Evolutionary conservation across 176 grass and related monocot species (phyloP).

Genomic region (Aegilops umbellulata): DNA sequence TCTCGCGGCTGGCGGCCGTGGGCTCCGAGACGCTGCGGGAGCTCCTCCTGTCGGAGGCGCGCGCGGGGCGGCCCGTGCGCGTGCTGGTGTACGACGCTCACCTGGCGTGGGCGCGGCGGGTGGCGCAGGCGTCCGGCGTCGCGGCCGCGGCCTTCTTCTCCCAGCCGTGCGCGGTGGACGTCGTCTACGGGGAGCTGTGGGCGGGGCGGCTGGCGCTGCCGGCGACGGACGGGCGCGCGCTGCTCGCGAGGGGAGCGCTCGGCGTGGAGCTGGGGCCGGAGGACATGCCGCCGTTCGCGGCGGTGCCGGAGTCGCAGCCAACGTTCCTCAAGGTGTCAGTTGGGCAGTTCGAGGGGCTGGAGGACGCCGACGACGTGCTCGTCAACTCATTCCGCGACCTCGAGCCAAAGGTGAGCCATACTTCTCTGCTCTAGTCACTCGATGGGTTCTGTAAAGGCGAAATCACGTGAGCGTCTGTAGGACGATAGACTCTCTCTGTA

Average conservation of each 20-base stretch:
- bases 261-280: slow-evolving; percentile 7
- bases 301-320: background rate
- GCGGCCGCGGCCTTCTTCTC: background rate
- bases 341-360: slow-evolving; percentile 18
- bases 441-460: no score
- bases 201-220: slow-evolving; percentile 7
- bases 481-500: no score
- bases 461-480: no score
- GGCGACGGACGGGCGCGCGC: background rate
- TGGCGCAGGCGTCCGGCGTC: background rate
- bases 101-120: slow-evolving; percentile 6
- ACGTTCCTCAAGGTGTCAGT: background rate
- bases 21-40: slow-evolving; percentile 9
- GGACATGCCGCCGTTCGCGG: slow-evolving; percentile 12
- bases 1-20: background rate
- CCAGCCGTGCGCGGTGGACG: slow-evolving; percentile 14
- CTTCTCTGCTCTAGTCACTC: no score
- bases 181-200: slow-evolving; percentile 22
- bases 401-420: background rate
- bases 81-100: slow-evolving; percentile 30
- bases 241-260: background rate
- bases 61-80: background rate
- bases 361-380: slow-evolving; percentile 20
- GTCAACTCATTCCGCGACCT: slow-evolving; percentile 19
- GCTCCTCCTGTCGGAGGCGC: background rate